Evolutionary conservation across 192 early-diverging fungal genomes (phyloP).

Genomic region (Kickxella alabastrina): DNA sequence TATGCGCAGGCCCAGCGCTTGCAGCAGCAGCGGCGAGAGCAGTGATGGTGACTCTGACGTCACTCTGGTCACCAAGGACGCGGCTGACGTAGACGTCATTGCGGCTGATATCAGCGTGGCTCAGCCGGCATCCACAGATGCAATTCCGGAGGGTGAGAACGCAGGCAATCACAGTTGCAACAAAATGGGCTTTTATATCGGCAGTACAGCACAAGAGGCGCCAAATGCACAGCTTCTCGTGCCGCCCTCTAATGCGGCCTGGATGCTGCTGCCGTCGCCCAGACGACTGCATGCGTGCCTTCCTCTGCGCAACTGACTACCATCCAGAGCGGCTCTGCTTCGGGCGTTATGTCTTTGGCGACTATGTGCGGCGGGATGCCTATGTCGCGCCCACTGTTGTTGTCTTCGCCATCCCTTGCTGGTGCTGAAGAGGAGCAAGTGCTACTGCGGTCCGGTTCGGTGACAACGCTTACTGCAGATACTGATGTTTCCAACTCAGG

Average conservation of each 20-base stretch:
- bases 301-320: no score
- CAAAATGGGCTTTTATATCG: no score
- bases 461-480: conserved; percentile 5
- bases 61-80: conserved; percentile 26
- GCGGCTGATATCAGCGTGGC: not conserved
- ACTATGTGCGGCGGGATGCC: not conserved
- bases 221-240: no score
- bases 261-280: no score
- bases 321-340: no score
- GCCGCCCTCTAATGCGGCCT: no score
- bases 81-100: not conserved
- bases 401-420: not conserved
- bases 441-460: conserved; percentile 1
- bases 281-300: no score
- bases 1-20: conserved; percentile 5
- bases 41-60: conserved; percentile 44
- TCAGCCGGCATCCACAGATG: not conserved
- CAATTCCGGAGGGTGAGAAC: not conserved
- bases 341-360: not conserved
- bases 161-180: no score
- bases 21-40: conserved; percentile 28
- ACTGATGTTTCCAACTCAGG: conserved; percentile 1
- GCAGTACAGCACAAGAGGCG: no score
- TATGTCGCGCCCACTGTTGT: not conserved
- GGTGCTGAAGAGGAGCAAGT: not conserved